phyloP scores from a whole-genome alignment of 306 rosid species.

The Inga oerstediana region DNA sequence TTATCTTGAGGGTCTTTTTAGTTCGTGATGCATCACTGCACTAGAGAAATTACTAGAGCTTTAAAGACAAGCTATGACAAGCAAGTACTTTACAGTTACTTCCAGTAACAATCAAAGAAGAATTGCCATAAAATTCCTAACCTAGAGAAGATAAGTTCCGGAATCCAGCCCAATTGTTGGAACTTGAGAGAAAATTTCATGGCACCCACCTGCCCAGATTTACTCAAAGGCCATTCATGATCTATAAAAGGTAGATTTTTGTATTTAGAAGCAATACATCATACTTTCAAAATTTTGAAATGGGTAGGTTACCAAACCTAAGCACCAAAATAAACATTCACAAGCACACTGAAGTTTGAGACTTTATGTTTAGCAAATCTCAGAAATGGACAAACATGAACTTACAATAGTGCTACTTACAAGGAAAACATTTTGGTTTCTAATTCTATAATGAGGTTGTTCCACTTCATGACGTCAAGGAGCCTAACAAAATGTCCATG shows the following conservation, averaged over 20 bases:
- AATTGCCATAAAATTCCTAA: constrained; percentile 38
- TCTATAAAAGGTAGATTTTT: constrained; percentile 45
- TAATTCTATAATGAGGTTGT: constrained; percentile 9
- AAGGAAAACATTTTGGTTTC: constrained; percentile 3
- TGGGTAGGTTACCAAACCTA: neutral
- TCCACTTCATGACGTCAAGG: neutral
- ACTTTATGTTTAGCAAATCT: constrained; percentile 5
- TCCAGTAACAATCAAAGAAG: neutral
- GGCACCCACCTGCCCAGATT: constrained; percentile 77
- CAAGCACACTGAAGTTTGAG: constrained; percentile 11
- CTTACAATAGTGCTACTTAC: neutral
- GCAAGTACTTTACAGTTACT: neutral
- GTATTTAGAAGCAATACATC: constrained; percentile 14
- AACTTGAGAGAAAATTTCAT: constrained; percentile 67
- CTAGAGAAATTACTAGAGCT: constrained; percentile 32
- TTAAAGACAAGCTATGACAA: neutral
- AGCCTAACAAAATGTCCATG: neutral
- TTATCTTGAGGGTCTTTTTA: constrained; percentile 76
- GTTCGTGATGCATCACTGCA: constrained; percentile 82
- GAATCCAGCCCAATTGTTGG: constrained; percentile 86
- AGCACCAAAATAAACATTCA: constrained; percentile 2
- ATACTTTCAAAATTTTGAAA: constrained; percentile 15
- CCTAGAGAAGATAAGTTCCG: constrained; percentile 91
- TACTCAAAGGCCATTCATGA: constrained; percentile 94
- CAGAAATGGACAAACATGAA: constrained; percentile 10